Evolutionary conservation across 192 early-diverging fungal genomes (phyloP), one percentile per base, ranked within the genome.

Genomic region (Backusella westeae): DNA sequence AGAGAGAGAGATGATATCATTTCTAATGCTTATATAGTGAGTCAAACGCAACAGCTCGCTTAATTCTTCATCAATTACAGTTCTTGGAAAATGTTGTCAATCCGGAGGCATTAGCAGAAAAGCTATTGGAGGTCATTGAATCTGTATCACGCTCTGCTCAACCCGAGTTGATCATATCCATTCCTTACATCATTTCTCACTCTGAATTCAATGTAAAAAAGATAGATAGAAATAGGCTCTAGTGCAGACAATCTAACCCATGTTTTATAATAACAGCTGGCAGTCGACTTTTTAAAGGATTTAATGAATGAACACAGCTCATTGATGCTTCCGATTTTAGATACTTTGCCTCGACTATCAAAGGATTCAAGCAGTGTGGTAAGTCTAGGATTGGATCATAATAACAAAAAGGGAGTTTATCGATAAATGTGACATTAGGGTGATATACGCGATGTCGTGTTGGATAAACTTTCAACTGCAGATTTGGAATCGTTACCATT

Each of bases 181-280:
- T 95, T n/a, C 93, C 94, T 1, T 91, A 95, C 66, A 93, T 95
- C 46, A 78, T 95, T 15, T 88, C 87, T 5, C 93, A 95, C 73
- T 85, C 90, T 21, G 91, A 93, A 78, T 90, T 89, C 67, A 83
- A 81, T 67, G 85, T 89, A 81, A 52, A 29, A 46, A 36, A 9
- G 29, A 53, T 56, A 32, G 32, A 32, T 2, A 32, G 8, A 65
- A 19, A 52, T 2, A 69, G 19, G 6, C 10, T 67, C 9, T 39
- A 12, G 10, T 39, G 10, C 38, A 39, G 38, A 39, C 23, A 29
- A 41, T 69, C n/a, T 38, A 32, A 34, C 6, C 23, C 6, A 17
- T 67, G 6, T 4, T 21, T 41, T 1, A 19, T 44, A 29, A 59
- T 3, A 52, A 46, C 73, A 89, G 84, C 72, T 78, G 0, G 85